These are phyloP conservation scores for Panicum virgatum DNA, from an alignment of 202 grass and related monocot genomes.

Conservation along the genomic window DNA sequence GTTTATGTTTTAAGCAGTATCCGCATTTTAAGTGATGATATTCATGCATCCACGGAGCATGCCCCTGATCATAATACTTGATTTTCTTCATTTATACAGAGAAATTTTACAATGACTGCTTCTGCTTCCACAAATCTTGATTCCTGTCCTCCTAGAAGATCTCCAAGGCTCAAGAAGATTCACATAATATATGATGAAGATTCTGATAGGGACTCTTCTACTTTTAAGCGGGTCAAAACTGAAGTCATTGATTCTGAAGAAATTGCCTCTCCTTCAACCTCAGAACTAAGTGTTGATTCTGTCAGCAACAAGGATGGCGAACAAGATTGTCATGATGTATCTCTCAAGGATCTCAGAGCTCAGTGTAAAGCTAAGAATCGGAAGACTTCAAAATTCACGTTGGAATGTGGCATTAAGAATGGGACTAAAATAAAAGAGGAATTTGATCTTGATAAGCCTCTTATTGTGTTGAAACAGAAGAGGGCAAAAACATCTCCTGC, in stretches of 20 bases:
- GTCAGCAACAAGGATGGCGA: constrained; percentile 4
- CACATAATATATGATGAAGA: constrained; percentile 27
- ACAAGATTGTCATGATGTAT: constrained; percentile 30
- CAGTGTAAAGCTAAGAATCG: constrained; percentile 57
- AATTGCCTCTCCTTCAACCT: constrained; percentile 27
- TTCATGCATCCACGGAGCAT: constrained; percentile 14
- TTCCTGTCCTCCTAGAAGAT: constrained; percentile 18
- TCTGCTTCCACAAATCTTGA: not conserved
- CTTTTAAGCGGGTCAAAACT: constrained; percentile 40
- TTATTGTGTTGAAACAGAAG: constrained; percentile 72
- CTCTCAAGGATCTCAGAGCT: constrained; percentile 68
- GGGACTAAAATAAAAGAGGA: constrained; percentile 36
- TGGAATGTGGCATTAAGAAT: constrained; percentile 21
- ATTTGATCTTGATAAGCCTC: constrained; percentile 66
- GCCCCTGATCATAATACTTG: constrained; percentile 8
- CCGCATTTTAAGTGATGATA: not conserved
- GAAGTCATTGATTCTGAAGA: constrained; percentile 55
- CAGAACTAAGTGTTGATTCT: constrained; percentile 18
- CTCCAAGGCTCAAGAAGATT: constrained; percentile 44
- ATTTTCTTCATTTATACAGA: constrained; percentile 35
- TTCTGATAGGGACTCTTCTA: constrained; percentile 7
- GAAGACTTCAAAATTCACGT: constrained; percentile 32
- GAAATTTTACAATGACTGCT: constrained; percentile 37
- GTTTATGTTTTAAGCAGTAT: not conserved
- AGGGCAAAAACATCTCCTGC: constrained; percentile 29